A percentile compares a stretch with the other conserved stretches of the same genome.
Conservation (phyloP, 176 grass and related monocot species). For the Eleusine coracana region DNA sequence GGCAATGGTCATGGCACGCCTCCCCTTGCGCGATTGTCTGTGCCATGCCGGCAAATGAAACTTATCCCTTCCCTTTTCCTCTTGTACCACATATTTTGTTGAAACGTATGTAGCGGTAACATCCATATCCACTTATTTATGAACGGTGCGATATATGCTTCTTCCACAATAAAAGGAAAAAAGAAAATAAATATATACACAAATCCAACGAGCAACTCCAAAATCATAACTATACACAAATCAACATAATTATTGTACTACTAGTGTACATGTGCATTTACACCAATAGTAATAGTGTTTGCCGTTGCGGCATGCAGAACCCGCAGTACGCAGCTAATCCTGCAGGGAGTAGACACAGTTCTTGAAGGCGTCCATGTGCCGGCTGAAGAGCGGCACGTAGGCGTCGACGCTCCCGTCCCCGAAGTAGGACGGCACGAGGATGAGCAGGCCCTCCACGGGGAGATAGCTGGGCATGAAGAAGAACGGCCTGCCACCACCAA, state of each 20-base stretch:
- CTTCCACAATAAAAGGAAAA: too few relatives aligned
- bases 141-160: too few relatives aligned
- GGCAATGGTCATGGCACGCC: not conserved
- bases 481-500: not conserved
- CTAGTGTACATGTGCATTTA: not conserved
- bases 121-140: too few relatives aligned
- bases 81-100: not conserved
- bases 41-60: not conserved
- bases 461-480: conserved; percentile 16
- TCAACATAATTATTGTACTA: too few relatives aligned
- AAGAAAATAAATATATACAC: not conserved
- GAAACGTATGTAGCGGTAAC: too few relatives aligned
- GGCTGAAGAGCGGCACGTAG: conserved; percentile 12
- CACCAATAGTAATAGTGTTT: not conserved
- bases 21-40: too few relatives aligned
- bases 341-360: not conserved
- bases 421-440: not conserved
- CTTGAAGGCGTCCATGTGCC: conserved; percentile 5
- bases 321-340: not conserved
- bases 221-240: not conserved
- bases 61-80: not conserved
- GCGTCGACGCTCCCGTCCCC: conserved; percentile 11
- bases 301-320: not conserved
- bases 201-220: not conserved
- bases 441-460: conserved; percentile 15